Evolutionary conservation across 73 alveolate species (phyloP).

Genomic region (Tetrahymena malaccensis): DNA sequence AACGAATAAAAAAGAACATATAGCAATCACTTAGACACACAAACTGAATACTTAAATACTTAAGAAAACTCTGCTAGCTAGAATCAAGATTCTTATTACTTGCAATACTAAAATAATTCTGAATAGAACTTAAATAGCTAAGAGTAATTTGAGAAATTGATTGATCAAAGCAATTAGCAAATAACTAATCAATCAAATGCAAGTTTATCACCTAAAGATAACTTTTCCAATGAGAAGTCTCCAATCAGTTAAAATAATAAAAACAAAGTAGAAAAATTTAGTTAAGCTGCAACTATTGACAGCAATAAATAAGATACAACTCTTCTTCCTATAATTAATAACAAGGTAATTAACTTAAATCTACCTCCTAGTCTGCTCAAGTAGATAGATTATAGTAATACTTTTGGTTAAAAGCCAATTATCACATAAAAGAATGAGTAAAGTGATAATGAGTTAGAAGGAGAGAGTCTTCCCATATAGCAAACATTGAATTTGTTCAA

Average conservation of each 20-base stretch:
- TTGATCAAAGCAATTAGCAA: background rate
- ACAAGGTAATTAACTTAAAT: no score
- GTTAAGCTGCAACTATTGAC: no score
- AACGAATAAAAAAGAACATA: background rate
- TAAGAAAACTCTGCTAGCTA: background rate
- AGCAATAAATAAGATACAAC: background rate
- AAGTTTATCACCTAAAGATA: background rate
- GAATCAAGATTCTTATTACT: background rate
- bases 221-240: background rate
- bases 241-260: background rate
- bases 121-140: background rate
- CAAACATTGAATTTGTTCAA: background rate
- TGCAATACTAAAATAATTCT: background rate
- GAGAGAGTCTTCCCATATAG: background rate
- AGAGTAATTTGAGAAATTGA: background rate
- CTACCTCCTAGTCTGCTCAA: background rate
- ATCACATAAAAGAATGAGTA: background rate
- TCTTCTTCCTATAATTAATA: background rate
- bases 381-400: background rate
- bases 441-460: background rate
- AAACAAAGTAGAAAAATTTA: background rate
- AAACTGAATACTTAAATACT: background rate
- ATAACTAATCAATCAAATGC: background rate
- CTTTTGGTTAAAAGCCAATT: background rate
- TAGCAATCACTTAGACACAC: background rate